These are phyloP conservation scores for Eutrema yunnanense DNA, from an alignment of 345 rosid species.

Conservation along the genomic window DNA sequence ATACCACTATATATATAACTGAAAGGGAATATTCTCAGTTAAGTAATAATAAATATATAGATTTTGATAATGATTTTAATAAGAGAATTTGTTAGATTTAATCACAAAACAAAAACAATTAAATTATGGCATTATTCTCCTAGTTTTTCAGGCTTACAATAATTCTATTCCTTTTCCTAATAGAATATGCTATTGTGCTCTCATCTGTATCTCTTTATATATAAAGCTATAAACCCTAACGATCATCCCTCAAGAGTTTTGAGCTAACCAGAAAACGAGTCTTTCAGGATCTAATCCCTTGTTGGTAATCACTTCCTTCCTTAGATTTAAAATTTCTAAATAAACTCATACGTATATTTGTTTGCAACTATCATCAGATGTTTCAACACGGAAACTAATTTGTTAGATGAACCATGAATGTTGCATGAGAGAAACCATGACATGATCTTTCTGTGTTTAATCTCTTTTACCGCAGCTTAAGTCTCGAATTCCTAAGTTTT, in stretches of 20 bases:
- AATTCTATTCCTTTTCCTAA: neutral
- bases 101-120: too few species aligned
- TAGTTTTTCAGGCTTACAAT: too few species aligned
- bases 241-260: neutral
- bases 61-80: too few species aligned
- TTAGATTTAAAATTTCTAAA: neutral
- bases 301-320: constrained; percentile 4
- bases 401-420: constrained; percentile 5
- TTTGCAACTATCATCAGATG: neutral
- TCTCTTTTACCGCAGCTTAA: neutral
- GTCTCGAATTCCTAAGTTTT: neutral
- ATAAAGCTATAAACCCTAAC: neutral
- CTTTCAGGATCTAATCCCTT: neutral
- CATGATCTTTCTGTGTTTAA: constrained; percentile 19
- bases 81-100: too few species aligned
- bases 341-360: neutral
- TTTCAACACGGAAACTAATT: constrained; percentile 16
- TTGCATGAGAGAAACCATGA: neutral
- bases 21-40: too few species aligned
- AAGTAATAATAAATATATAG: too few species aligned
- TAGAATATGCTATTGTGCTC: constrained; percentile 10
- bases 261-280: neutral
- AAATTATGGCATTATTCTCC: too few species aligned
- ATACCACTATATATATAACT: too few species aligned
- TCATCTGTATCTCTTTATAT: neutral